These are phyloP conservation scores for Hyaloscypha finlandica DNA, from an alignment of 495 filamentous ascomycete genomes.

Conservation along the genomic window DNA sequence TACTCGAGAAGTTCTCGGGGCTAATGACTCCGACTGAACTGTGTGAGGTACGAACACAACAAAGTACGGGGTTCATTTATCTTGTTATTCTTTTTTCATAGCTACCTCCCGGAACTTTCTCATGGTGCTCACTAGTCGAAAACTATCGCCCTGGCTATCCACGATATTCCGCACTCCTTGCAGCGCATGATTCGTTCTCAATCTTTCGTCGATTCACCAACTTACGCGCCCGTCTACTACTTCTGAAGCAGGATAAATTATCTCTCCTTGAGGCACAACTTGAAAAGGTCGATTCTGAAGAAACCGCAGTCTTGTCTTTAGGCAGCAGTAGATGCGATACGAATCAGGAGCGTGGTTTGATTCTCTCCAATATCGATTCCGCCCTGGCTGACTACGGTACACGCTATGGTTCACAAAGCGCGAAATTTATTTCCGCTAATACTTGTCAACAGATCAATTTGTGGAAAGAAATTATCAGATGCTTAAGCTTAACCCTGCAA, in stretches of 20 bases:
- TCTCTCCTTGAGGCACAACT: slow-evolving; percentile 37
- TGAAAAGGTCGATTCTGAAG: slow-evolving; percentile 36
- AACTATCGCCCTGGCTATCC: slow-evolving; percentile 40
- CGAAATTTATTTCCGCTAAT: not conserved
- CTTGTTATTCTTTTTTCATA: no score
- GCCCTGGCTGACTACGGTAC: slow-evolving; percentile 9
- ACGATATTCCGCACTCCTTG: slow-evolving; percentile 36
- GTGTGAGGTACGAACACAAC: no score
- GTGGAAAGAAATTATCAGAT: slow-evolving; percentile 16
- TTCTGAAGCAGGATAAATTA: slow-evolving; percentile 35
- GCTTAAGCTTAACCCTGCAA: slow-evolving; percentile 21
- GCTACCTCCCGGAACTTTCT: no score
- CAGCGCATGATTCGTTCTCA: slow-evolving; percentile 32
- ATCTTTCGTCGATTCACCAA: slow-evolving; percentile 37
- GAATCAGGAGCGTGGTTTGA: not conserved
- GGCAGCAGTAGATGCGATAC: slow-evolving; percentile 1
- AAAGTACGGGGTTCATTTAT: no score
- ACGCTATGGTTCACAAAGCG: not conserved
- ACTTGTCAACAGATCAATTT: not conserved
- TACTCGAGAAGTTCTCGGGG: no score
- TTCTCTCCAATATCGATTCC: not conserved
- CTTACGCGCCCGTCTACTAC: slow-evolving; percentile 30
- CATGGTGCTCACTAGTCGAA: no score
- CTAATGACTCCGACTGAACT: no score
- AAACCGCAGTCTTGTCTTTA: slow-evolving; percentile 32